A percentile compares a stretch with the other conserved stretches of the same genome.
phyloP scores from a whole-genome alignment of 768 basidiomycete species.

The Rhodotorula diobovata region DNA sequence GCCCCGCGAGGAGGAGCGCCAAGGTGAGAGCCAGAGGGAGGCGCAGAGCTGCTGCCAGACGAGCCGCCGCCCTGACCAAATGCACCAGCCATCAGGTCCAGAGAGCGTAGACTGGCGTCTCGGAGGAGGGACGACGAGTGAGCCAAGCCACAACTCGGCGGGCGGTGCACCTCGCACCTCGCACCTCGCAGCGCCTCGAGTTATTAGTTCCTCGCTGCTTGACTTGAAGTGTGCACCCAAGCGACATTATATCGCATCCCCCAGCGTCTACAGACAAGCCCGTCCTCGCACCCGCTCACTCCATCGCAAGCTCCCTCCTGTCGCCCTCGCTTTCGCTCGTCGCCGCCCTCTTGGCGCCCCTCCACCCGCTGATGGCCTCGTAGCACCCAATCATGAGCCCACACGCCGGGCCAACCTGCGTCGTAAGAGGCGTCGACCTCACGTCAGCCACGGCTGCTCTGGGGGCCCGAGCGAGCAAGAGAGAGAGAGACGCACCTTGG shows the following conservation, averaged over 20 bases:
- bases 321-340: neutral
- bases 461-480: slow-evolving; percentile 49
- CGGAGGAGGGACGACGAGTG: no score
- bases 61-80: no score
- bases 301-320: no score
- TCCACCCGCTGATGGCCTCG: slow-evolving; percentile 52
- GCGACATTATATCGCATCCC: no score
- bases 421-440: neutral
- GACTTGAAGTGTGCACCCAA: no score
- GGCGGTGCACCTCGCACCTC: no score
- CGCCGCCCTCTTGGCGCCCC: neutral
- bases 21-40: neutral
- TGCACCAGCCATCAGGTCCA: neutral
- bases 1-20: neutral
- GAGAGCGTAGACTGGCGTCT: neutral
- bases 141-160: no score
- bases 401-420: slow-evolving; percentile 66
- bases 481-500: slow-evolving; percentile 65
- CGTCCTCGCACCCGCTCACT: neutral
- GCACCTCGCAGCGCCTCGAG: no score
- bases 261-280: no score
- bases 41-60: no score
- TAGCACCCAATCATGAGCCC: slow-evolving; percentile 97
- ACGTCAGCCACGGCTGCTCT: neutral
- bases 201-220: no score